These are phyloP conservation scores for Priceomyces fermenticarens DNA, from an alignment of 805 yeast species.

Conservation along the genomic window DNA sequence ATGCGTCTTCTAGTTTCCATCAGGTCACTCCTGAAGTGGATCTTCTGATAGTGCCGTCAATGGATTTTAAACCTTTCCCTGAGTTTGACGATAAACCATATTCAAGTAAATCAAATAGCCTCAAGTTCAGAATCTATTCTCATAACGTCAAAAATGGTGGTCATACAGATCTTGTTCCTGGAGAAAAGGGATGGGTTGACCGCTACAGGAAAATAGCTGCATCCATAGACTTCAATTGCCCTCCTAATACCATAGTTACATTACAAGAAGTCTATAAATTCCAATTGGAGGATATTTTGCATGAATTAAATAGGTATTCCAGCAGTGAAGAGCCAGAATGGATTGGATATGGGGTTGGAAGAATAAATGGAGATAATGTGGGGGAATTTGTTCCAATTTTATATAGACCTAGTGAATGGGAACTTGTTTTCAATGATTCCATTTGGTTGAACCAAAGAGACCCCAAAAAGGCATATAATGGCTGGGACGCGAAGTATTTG, in stretches of 20 bases:
- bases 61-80: constrained; percentile 1
- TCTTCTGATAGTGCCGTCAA: not conserved
- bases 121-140: constrained; percentile 29
- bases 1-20: constrained; percentile 1
- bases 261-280: constrained; percentile 30
- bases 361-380: constrained; percentile 25
- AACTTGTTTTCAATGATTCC: constrained; percentile 24
- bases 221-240: constrained; percentile 32
- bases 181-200: constrained; percentile 41
- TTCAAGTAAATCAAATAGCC: constrained; percentile 3
- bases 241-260: constrained; percentile 34
- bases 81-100: not conserved
- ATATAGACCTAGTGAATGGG: constrained; percentile 30
- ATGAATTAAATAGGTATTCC: constrained; percentile 16
- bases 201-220: constrained; percentile 32
- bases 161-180: constrained; percentile 18
- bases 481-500: constrained; percentile 44
- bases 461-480: constrained; percentile 32
- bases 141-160: constrained; percentile 48
- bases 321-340: constrained; percentile 18
- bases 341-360: constrained; percentile 37
- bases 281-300: constrained; percentile 26
- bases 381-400: constrained; percentile 40
- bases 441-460: constrained; percentile 40
- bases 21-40: not conserved